Evolutionary conservation across 2,329 filamentous ascomycete genomes (phyloP).

Genomic region (Amauroascus verrucosus): DNA sequence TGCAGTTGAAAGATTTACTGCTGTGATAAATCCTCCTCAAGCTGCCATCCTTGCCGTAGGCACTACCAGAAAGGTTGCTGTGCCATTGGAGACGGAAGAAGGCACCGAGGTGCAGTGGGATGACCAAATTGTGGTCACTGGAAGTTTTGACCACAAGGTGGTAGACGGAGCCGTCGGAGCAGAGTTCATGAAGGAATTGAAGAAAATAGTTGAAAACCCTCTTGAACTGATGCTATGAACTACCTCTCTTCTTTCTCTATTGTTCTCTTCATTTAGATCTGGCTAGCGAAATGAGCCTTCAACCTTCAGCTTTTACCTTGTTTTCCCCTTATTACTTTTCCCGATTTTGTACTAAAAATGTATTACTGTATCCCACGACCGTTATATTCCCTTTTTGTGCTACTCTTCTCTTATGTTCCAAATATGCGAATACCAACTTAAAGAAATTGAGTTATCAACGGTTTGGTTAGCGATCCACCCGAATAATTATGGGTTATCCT

Average conservation of each 20-base stretch:
- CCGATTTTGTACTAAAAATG: slow-evolving; percentile 12
- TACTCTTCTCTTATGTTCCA: background rate
- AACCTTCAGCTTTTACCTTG: background rate
- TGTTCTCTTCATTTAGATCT: slow-evolving; percentile 12
- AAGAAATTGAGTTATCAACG: background rate
- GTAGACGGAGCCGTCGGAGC: slow-evolving; percentile 92
- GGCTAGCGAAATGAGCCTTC: slow-evolving; percentile 9
- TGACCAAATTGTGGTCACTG: slow-evolving; percentile 91
- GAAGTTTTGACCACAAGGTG: slow-evolving; percentile 97
- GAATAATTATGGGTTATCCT: no score
- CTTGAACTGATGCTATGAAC: slow-evolving; percentile 80
- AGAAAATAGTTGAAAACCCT: slow-evolving; percentile 96
- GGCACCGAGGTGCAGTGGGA: slow-evolving; percentile 79
- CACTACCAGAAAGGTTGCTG: slow-evolving; percentile 87
- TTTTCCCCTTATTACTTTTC: slow-evolving; percentile 1
- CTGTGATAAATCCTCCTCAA: slow-evolving; percentile 98
- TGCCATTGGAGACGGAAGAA: slow-evolving; percentile 76
- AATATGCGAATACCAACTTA: slow-evolving; percentile 8
- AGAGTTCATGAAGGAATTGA: slow-evolving; percentile 93
- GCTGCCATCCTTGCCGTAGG: slow-evolving; percentile 90
- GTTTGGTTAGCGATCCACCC: no score
- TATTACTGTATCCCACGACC: slow-evolving; percentile 9
- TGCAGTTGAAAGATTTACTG: slow-evolving; percentile 92
- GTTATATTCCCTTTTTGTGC: background rate
- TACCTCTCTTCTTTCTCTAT: background rate